Evolutionary conservation across 208 protist species (phyloP), one percentile per base, ranked within the genome.

Genomic region (Porcisia hertigi): DNA sequence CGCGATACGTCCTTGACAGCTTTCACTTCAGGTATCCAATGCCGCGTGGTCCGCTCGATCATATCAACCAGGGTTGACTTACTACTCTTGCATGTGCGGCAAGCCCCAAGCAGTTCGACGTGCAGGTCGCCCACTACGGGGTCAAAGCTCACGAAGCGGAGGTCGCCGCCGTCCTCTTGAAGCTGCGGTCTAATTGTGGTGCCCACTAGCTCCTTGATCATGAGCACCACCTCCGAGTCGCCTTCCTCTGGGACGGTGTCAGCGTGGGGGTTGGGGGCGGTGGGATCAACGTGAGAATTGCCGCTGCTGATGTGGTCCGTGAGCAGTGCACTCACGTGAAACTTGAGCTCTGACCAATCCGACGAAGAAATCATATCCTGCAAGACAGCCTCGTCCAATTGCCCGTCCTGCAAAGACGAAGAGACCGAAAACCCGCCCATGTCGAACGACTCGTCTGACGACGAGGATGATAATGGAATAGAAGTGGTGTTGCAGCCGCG

Each of bases 31-130:
- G 94, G 92, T 43, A 98, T 86, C 90, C 92, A 98, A 81, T 98
- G 96, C 69, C 86, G 84, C 58, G 91, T 90, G 11, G 91, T 96
- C 63, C 93, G 92, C 87, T 98, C 94, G 82, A 98, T 97, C 23
- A 96, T 75, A 77, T 97, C 88, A 20, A 91, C 81, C 57, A 98
- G 84, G 49, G 94, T 97, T 59, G 86, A 90, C 73, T 89, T 89
- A 77, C 91, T 92, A 73, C 86, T 94, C 69, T 90, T 92, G 87
- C 96, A 98, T 23, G 86, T 92, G 4, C 92, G 81, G 70, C 96
- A 98, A 69, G 93, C 92, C 3, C 96, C 96, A n/a, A 97, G 91
- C 80, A 98, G 87, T 83, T 96, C 88, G 53, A 98, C 91, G 54
- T 86, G 82, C 90, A 98, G 87, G 34, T 88, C 83, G 11, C 86